Evolutionary conservation across 371 early-diverging fungal species (phyloP).

Genomic region (Mucor ambiguus): DNA sequence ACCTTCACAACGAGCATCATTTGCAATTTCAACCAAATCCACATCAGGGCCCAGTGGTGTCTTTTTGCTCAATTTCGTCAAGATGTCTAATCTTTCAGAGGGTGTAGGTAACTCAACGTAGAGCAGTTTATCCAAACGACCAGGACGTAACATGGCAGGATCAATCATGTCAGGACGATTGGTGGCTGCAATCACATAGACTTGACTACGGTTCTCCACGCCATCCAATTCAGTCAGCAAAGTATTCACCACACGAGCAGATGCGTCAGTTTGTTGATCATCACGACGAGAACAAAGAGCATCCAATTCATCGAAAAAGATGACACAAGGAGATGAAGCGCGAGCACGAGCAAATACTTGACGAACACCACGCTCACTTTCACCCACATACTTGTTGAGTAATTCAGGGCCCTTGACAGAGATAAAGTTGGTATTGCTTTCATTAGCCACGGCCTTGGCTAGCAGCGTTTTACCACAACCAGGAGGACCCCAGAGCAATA

Average conservation of each 20-base stretch:
- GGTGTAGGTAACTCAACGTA: conserved; percentile 94
- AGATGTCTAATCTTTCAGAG: conserved; percentile 86
- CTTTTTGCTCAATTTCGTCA: conserved; percentile 78
- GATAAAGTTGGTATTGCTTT: conserved; percentile 97
- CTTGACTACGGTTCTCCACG: conserved; percentile 86
- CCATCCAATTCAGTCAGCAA: conserved; percentile 99
- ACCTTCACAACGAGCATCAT: conserved; percentile 75
- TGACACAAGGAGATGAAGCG: conserved; percentile 94
- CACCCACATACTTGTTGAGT: conserved; percentile 99
- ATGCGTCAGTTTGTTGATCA: conserved; percentile 86
- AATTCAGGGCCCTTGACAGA: conserved; percentile 99
- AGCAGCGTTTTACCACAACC: conserved; percentile 99
- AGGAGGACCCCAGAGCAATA: conserved; percentile 99
- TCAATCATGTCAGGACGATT: conserved; percentile 99
- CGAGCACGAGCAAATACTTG: conserved; percentile 98
- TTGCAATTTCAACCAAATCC: conserved; percentile 74
- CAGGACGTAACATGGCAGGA: conserved; percentile 98
- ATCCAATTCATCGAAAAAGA: conserved; percentile 99
- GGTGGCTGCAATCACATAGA: conserved; percentile 99
- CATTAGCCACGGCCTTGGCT: conserved; percentile 98
- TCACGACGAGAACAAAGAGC: conserved; percentile 85
- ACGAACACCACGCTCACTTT: conserved; percentile 97
- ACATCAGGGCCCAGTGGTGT: conserved; percentile 81
- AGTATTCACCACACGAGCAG: conserved; percentile 98
- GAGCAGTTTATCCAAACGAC: conserved; percentile 97